Conservation (phyloP, 2,329 filamentous ascomycete species). For the Trichophyton mentagrophytes region DNA sequence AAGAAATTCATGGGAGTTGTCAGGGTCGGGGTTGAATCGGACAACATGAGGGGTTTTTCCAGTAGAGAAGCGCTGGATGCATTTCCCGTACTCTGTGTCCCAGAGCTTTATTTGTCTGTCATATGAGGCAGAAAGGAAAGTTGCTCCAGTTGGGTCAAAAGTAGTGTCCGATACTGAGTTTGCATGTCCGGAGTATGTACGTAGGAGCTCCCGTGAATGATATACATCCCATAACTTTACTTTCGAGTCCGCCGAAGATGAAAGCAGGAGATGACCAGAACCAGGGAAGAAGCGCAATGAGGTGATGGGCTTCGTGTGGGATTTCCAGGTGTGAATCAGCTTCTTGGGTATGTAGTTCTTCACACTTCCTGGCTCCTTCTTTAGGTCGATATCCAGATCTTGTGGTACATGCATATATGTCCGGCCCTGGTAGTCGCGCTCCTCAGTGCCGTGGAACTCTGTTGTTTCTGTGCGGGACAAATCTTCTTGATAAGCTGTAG, state of each 20-base stretch:
- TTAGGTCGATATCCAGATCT: slow-evolving; percentile 73
- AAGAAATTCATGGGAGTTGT: slow-evolving; percentile 76
- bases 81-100: slow-evolving; percentile 92
- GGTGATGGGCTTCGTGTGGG: slow-evolving; percentile 73
- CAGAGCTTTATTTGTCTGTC: slow-evolving; percentile 95
- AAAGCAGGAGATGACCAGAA: slow-evolving; percentile 78
- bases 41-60: slow-evolving; percentile 93
- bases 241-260: slow-evolving; percentile 77
- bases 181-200: slow-evolving; percentile 80
- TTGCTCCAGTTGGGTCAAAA: slow-evolving; percentile 69
- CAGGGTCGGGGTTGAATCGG: slow-evolving; percentile 72
- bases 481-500: slow-evolving; percentile 38
- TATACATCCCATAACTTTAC: slow-evolving; percentile 94
- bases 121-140: slow-evolving; percentile 83
- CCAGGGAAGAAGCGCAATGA: slow-evolving; percentile 78
- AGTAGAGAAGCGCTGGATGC: slow-evolving; percentile 75
- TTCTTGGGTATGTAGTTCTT: slow-evolving; percentile 96
- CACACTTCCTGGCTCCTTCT: slow-evolving; percentile 62
- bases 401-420: slow-evolving; percentile 97
- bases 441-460: slow-evolving; percentile 68
- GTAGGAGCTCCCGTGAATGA: slow-evolving; percentile 73
- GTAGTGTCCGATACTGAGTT: slow-evolving; percentile 83
- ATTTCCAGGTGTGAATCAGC: slow-evolving; percentile 77
- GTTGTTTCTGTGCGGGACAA: slow-evolving; percentile 64
- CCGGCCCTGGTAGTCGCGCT: slow-evolving; percentile 86